A percentile compares a stretch with the other conserved stretches of the same genome.
These are phyloP conservation scores for Penicillium concentricum DNA, from an alignment of 2,329 filamentous ascomycete genomes.

Conservation along the genomic window DNA sequence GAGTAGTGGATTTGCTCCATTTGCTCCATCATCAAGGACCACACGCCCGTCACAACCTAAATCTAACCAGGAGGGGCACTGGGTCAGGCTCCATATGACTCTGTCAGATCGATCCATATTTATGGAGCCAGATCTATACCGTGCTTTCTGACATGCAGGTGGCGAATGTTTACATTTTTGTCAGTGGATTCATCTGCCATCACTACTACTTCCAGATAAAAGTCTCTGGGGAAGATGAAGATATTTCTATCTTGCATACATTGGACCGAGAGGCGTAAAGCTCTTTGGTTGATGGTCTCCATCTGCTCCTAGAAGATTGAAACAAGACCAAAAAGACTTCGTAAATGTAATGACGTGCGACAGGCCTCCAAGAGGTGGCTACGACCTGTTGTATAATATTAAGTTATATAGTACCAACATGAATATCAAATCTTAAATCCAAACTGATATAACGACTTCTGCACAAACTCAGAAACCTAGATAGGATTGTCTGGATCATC, in stretches of 20 bases:
- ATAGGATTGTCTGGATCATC: conserved; percentile 8
- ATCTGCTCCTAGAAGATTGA: not conserved
- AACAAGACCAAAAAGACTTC: not conserved
- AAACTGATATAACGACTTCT: not conserved
- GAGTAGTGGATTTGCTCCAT: conserved; percentile 16
- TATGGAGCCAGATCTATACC: conserved; percentile 2
- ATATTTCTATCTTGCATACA: not conserved
- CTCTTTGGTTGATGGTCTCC: not conserved
- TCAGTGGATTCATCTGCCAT: not conserved
- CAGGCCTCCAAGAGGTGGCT: not conserved
- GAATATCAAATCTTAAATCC: not conserved
- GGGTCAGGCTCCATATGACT: conserved; percentile 10
- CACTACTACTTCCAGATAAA: not conserved
- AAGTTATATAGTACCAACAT: not conserved
- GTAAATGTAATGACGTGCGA: not conserved
- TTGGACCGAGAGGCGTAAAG: too few species aligned
- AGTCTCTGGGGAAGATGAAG: not conserved
- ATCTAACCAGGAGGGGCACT: conserved; percentile 15
- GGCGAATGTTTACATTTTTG: conserved; percentile 1
- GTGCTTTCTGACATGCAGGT: conserved; percentile 3
- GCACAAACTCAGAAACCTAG: not conserved
- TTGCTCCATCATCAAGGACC: conserved; percentile 4
- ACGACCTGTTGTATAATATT: not conserved
- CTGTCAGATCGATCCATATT: conserved; percentile 5
- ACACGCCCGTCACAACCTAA: conserved; percentile 11